A percentile compares a stretch with the other conserved stretches of the same genome.
Evolutionary conservation across 2,329 filamentous ascomycete species (phyloP).

Genomic region (Neocatenulostroma microsporum): DNA sequence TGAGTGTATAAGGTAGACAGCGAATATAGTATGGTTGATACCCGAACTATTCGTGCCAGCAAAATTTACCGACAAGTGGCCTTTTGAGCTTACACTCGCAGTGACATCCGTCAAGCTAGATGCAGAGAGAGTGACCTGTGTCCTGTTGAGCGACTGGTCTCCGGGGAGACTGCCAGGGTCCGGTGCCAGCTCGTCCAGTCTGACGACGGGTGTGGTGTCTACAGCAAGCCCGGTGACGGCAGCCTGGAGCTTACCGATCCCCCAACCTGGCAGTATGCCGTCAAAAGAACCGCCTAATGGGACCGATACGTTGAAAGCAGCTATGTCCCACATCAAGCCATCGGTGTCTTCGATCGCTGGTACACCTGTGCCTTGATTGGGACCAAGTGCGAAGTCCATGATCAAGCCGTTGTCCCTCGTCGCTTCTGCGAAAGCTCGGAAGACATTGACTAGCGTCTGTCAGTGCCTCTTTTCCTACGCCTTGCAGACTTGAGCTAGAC

Average conservation of each 20-base stretch:
- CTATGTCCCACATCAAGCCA: slow-evolving; percentile 31
- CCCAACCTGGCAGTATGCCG: slow-evolving; percentile 34
- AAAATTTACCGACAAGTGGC: slow-evolving; percentile 20
- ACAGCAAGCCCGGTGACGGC: slow-evolving; percentile 16
- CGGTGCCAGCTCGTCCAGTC: slow-evolving; percentile 6
- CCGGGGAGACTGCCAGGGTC: slow-evolving; percentile 2
- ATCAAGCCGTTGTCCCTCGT: slow-evolving; percentile 31
- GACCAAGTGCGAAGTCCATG: slow-evolving; percentile 42
- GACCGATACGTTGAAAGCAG: slow-evolving; percentile 25
- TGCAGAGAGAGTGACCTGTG: slow-evolving; percentile 18
- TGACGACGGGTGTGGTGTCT: slow-evolving; percentile 6
- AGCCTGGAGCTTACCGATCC: slow-evolving; percentile 27
- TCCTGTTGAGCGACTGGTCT: slow-evolving; percentile 12
- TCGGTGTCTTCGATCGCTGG: slow-evolving; percentile 30
- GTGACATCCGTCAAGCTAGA: slow-evolving; percentile 25
- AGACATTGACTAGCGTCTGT: slow-evolving; percentile 8
- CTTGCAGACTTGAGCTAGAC: too few species aligned
- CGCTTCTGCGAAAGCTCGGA: slow-evolving; percentile 21
- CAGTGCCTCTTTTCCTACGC: slow-evolving; percentile 17
- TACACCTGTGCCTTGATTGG: slow-evolving; percentile 43
- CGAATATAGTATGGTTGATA: slow-evolving; percentile 23
- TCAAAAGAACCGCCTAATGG: slow-evolving; percentile 24
- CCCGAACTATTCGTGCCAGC: slow-evolving; percentile 13
- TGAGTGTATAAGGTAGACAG: slow-evolving; percentile 25
- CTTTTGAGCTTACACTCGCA: slow-evolving; percentile 16